Evolutionary conservation across 1,139 yeast species (phyloP).

Genomic region (Meyerozyma carpophila): DNA sequence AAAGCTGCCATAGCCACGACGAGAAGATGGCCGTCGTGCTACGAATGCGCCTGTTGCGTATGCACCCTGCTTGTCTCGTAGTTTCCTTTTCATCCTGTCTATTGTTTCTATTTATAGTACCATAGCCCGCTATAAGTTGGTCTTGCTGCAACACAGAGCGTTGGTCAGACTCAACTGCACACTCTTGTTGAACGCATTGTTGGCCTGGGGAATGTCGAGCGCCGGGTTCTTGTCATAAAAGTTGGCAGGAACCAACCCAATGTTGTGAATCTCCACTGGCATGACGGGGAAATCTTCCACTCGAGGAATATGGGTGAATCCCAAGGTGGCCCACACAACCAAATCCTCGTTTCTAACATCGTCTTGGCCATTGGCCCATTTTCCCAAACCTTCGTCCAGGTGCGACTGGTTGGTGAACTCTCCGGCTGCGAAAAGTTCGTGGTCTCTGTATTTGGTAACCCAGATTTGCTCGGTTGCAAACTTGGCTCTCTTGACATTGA

Average conservation of each 20-base stretch:
- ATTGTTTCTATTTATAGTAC: not conserved
- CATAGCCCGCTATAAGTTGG: slow-evolving; percentile 1
- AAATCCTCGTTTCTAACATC: slow-evolving; percentile 73
- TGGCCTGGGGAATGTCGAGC: slow-evolving; percentile 73
- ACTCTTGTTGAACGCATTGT: slow-evolving; percentile 60
- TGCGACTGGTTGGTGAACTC: slow-evolving; percentile 76
- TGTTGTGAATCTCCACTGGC: slow-evolving; percentile 77
- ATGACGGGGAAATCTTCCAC: slow-evolving; percentile 92
- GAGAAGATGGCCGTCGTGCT: too few relatives aligned
- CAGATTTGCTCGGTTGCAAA: slow-evolving; percentile 72
- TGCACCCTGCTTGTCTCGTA: too few relatives aligned
- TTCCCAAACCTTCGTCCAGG: slow-evolving; percentile 56
- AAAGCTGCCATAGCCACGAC: too few relatives aligned
- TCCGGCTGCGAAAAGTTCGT: slow-evolving; percentile 70
- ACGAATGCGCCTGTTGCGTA: too few relatives aligned
- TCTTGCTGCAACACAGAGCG: slow-evolving; percentile 5
- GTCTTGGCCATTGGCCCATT: slow-evolving; percentile 66
- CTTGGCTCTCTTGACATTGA: slow-evolving; percentile 60
- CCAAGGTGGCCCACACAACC: slow-evolving; percentile 85
- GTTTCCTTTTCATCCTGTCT: not conserved
- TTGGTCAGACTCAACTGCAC: slow-evolving; percentile 5
- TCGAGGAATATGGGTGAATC: slow-evolving; percentile 82
- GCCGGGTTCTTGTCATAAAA: slow-evolving; percentile 84
- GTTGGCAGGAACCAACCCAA: slow-evolving; percentile 66
- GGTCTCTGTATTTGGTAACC: slow-evolving; percentile 69